A percentile compares a stretch with the other conserved stretches of the same genome.
These are phyloP conservation scores for Arctium minus DNA, from an alignment of 129 eudicot genomes.

Conservation along the genomic window DNA sequence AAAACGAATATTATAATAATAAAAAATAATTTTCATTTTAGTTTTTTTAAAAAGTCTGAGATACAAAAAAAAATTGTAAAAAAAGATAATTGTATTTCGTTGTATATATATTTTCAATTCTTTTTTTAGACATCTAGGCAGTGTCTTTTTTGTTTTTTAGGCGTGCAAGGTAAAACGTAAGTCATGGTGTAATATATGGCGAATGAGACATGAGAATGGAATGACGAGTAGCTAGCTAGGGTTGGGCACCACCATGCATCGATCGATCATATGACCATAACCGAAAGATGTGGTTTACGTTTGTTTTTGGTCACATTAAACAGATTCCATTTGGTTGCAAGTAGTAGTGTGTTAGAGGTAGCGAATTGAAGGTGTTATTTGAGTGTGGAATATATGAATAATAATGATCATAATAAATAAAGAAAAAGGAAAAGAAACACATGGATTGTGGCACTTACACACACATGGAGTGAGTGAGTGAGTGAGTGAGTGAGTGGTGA, in stretches of 20 bases:
- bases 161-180: neutral
- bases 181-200: neutral
- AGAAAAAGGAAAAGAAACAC: constrained; percentile 23
- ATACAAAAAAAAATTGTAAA: neutral
- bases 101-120: too few relatives aligned
- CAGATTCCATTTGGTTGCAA: neutral
- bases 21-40: neutral
- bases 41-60: neutral
- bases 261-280: constrained; percentile 23
- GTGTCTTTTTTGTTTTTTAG: neutral
- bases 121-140: too few relatives aligned
- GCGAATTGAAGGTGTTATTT: constrained; percentile 3
- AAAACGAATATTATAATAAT: neutral
- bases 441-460: constrained; percentile 38
- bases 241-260: constrained; percentile 34
- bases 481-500: constrained; percentile 18
- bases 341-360: neutral
- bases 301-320: constrained; percentile 12
- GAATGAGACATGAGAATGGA: constrained; percentile 19
- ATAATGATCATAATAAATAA: neutral
- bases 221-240: constrained; percentile 10
- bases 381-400: constrained; percentile 16
- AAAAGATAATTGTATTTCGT: neutral
- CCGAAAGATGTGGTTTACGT: constrained; percentile 61
- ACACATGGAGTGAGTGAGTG: constrained; percentile 32